Base-by-base conservation (phyloP, 164 flowering plant species). In the Stephania cephalantha region DNA sequence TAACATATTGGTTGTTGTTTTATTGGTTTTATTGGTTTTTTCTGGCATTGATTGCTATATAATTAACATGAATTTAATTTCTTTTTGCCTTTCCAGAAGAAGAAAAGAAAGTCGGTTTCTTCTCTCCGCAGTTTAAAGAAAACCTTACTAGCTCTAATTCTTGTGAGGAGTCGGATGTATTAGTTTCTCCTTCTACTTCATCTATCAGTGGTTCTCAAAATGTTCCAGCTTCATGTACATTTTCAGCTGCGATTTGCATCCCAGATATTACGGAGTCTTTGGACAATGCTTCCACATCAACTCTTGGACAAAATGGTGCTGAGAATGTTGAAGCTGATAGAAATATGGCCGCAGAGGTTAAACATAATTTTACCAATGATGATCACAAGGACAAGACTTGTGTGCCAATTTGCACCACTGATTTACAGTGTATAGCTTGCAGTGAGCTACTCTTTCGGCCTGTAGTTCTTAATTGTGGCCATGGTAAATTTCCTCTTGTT, bases 401-500 rank as follows among this genome's bases (percentile, higher is more conserved):
- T 66, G 70, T 82, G 76, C 68, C 72, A n/a, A 46, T 89, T 66
- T 85, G 88, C 73, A 65, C 81, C 55, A 75, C 66, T 68, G 95
- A 94, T 85, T 84, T 84, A 53, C 76, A 84, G 44, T 92, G 98
- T 79, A 58, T 78, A 30, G 78, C 85, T 64, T 94, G 97, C 90
- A 87, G 84, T 75, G 81, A 84, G 73, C 68, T 94, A 73, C 88
- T 94, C 4, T 82, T 80, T 74, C 87, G 74, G 69, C 97, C 98
- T 52, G 85, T 79, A 13, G 92, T 88, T 86, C 91, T 94, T 74
- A 92, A 94, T 72, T 94, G 98, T 84, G 98, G 98, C 73, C 96
- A 92, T 84, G 98, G 97, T 94, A 89, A 79, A 71, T 44, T 66
- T 52, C 53, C 69, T 44, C 46, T 46, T 44, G 52, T 79, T 18